Evolutionary conservation across 345 rosid species (phyloP), one percentile per base, ranked within the genome.

Genomic region (Hypericum androsaemum): DNA sequence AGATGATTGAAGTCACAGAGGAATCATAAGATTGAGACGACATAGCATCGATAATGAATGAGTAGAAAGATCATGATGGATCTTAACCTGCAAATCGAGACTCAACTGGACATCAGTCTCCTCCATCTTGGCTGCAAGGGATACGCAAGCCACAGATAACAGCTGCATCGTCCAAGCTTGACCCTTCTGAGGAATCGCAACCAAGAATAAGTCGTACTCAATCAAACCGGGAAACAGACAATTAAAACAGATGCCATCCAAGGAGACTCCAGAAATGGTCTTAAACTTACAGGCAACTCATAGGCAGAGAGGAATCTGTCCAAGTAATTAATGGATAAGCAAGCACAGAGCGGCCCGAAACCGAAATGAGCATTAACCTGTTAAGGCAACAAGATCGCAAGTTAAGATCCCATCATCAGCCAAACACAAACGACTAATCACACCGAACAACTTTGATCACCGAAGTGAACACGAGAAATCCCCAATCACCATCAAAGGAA

Each of bases 111-210:
- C 84, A 56, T 79, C 69, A 36, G 79, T 72, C 73, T 84, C 94
- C 54, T 84, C 89, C 80, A 81, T 70, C 71, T 84, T 84, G 50
- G 84, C 86, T 6, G 89, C 88, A 53, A 84, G 56, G 39, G 94
- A 84, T 53, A 81, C 62, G 65, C 94, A 84, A 46, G 94, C 79
- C 62, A 84, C 89, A 17, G 82, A 84, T 62, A 79, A 63, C 59
- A 84, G 66, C 45, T 79, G 86, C 70, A 73, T 66, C 82, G 72
- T 79, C 89, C 84, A 81, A 52, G 62, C 76, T 59, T 70, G 79
- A 6, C 86, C 89, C 64, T 74, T 84, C 94, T 79, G 79, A 14
- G 49, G 37, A 39, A 4, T 36, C 14, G 46, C 13, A 35, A 47
- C 15, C 35, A 40, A 41, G 32, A 60, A 8, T 22, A 22, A 22